A percentile compares a stretch with the other conserved stretches of the same genome.
Conservation (phyloP, 345 rosid species). For the Eucalyptus lansdowneana region DNA sequence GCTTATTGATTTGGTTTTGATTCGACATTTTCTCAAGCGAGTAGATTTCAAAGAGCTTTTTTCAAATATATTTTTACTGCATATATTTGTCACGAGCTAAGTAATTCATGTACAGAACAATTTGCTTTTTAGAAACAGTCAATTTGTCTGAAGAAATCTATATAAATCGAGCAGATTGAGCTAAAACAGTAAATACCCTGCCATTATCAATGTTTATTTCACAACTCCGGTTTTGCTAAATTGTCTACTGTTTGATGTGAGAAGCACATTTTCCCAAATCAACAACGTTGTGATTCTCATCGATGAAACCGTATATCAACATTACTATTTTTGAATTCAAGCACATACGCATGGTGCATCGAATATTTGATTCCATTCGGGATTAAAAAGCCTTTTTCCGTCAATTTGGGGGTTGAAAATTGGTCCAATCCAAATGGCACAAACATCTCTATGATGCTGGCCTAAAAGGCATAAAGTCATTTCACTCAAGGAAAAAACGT, state of each 20-base stretch:
- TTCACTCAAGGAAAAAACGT: neutral
- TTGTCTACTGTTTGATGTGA: neutral
- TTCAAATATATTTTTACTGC: neutral
- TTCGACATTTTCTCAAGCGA: neutral
- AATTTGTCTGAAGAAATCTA: neutral
- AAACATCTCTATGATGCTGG: neutral
- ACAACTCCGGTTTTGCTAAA: neutral
- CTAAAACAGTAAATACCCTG: neutral
- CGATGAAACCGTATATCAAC: neutral
- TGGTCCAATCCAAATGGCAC: neutral
- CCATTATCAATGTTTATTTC: neutral
- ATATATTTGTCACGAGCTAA: neutral
- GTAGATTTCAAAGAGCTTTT: neutral
- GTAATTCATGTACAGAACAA: neutral
- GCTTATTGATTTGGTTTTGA: neutral
- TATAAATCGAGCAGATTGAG: neutral
- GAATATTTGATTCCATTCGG: neutral
- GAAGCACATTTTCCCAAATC: no score
- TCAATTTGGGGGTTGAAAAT: neutral
- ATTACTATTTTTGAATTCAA: neutral
- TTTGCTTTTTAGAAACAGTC: neutral
- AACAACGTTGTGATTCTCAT: neutral
- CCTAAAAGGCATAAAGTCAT: neutral
- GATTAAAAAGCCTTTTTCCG: neutral
- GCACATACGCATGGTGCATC: neutral